phyloP scores from a whole-genome alignment of 352 stramenopile species.

The Phytophthora quininea region DNA sequence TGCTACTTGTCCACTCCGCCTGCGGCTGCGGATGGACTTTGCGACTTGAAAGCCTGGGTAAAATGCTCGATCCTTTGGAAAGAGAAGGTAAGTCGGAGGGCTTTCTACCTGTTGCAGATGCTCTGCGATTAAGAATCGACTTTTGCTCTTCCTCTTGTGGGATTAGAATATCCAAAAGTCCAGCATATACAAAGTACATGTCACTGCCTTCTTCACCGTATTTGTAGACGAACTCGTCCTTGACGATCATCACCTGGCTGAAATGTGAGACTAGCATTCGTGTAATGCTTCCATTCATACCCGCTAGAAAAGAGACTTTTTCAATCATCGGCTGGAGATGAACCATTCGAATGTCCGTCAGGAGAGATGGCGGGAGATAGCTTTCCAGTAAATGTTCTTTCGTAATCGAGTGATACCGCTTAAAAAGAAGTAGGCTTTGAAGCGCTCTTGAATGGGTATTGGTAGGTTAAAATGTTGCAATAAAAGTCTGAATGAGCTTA shows the following conservation, averaged over 20 bases:
- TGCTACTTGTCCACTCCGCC: constrained; percentile 21
- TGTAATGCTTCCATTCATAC: constrained; percentile 61
- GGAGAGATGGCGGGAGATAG: constrained; percentile 66
- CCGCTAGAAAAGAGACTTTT: constrained; percentile 66
- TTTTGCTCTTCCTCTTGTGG: constrained; percentile 38
- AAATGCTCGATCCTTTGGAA: constrained; percentile 25
- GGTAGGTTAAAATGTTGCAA: constrained; percentile 63
- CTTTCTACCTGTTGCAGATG: constrained; percentile 1
- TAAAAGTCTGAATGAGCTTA: constrained; percentile 60
- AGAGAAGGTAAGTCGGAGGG: constrained; percentile 26
- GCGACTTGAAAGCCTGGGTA: constrained; percentile 17
- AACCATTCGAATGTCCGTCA: constrained; percentile 74
- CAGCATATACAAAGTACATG: constrained; percentile 83
- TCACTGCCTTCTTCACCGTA: constrained; percentile 67
- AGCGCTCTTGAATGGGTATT: constrained; percentile 42
- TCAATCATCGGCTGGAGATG: constrained; percentile 73
- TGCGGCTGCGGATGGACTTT: constrained; percentile 30
- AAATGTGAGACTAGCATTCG: constrained; percentile 77
- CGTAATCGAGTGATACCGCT: constrained; percentile 74
- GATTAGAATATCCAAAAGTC: constrained; percentile 53
- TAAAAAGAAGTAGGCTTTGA: constrained; percentile 81
- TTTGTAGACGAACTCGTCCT: constrained; percentile 69
- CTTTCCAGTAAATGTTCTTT: constrained; percentile 68
- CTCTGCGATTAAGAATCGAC: constrained; percentile 1
- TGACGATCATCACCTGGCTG: constrained; percentile 62